Evolutionary conservation across 768 basidiomycete species (phyloP), one percentile per base, ranked within the genome.

Genomic region (Trametes elegans): DNA sequence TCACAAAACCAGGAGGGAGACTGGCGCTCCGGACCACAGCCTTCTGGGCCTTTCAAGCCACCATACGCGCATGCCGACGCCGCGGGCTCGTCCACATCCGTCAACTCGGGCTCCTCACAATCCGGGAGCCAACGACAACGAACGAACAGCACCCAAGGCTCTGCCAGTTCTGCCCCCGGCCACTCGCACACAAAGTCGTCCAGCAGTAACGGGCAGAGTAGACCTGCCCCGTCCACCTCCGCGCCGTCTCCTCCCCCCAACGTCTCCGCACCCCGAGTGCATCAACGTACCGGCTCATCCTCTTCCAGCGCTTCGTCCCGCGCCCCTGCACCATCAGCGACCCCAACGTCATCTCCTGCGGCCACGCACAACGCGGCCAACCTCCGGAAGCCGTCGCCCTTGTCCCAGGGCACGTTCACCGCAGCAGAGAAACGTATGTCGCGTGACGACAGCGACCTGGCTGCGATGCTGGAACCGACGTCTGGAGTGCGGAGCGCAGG

Each of bases 51-150:
- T 5, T 84, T 86, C 57, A 84, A 86, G 60, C 88, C 88, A 8
- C 90, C 91, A 0, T 93, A 92, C 68, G 85, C 81, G 24, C 84
- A 88, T 54, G 79, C 82, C 21, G 90, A 92, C 53, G 90, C 90
- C 7, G 87, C 91, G 7, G 83, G 81, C 40, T 92, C 90, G 0
- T 81, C 84, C 23, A 83, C 88, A 4, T 93, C 91, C 0, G 76
- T 93, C 60, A 88, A 85, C 66, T 92, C 91, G 35, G 68, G 69
- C 18, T 72, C 68, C n/a, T 74, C 49, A 67, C 78, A 53, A 61
- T 70, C 69, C 39, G 63, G 63, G 31, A 79, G 82, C 48, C 70
- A 79, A 44, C 82, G 88, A 18, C 85, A 81, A 62, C 77, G 87
- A 39, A 90, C 87, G 10, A 84, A 80, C 69, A 88, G 87, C 65